These are phyloP conservation scores for Porcisia deanei DNA, from an alignment of 208 protist species.

Conservation along the genomic window DNA sequence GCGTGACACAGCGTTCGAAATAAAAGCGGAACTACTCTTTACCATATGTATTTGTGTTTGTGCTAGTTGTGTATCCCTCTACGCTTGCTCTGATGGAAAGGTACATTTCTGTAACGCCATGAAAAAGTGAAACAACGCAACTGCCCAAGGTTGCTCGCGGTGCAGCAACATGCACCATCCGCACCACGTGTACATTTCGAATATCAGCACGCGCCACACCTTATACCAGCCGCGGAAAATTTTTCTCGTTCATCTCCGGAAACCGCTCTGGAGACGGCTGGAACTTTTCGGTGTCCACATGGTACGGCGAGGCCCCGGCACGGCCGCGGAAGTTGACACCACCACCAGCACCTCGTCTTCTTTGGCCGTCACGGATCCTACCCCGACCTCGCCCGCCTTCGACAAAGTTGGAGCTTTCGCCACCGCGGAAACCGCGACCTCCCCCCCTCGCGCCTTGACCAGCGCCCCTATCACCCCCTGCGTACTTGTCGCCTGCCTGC, in stretches of 20 bases:
- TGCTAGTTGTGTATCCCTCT: background rate
- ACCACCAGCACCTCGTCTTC: slow-evolving; percentile 1
- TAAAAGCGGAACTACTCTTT: too few relatives aligned
- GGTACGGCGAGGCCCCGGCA: slow-evolving; percentile 1
- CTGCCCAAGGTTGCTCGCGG: background rate
- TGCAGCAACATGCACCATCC: background rate
- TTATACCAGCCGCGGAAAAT: slow-evolving; percentile 36
- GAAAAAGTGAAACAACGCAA: background rate
- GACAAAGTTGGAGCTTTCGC: background rate
- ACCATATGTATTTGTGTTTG: background rate
- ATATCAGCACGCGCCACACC: background rate
- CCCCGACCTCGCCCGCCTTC: slow-evolving; percentile 6
- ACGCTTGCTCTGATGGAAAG: background rate
- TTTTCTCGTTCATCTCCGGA: slow-evolving; percentile 25
- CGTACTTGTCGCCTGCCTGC: slow-evolving; percentile 1
- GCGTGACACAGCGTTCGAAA: background rate
- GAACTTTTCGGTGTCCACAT: slow-evolving; percentile 6
- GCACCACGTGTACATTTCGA: background rate
- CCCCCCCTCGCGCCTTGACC: slow-evolving; percentile 2
- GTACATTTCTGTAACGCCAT: too few relatives aligned
- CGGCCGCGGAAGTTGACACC: slow-evolving; percentile 18
- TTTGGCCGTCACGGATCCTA: slow-evolving; percentile 10
- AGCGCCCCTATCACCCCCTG: slow-evolving; percentile 7
- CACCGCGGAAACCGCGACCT: slow-evolving; percentile 6
- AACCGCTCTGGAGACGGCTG: slow-evolving; percentile 7